phyloP scores from a whole-genome alignment of 2,329 filamentous ascomycete species.

The Nemania serpens region DNA sequence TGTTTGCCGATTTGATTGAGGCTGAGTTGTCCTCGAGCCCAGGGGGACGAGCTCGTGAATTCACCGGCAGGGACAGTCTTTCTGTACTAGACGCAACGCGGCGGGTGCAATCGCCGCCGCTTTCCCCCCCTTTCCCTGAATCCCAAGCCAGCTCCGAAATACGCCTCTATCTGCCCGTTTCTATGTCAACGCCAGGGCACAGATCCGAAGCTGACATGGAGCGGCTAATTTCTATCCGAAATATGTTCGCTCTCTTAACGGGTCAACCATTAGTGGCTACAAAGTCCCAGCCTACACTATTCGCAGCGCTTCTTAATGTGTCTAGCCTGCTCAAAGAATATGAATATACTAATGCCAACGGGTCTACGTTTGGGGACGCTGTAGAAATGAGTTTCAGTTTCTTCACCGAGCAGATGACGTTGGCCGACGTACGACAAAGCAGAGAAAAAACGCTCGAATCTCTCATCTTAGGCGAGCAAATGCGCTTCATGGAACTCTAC shows the following conservation, averaged over 20 bases:
- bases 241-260: constrained; percentile 69
- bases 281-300: constrained; percentile 55
- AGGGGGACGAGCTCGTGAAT: constrained; percentile 49
- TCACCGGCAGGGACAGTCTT: constrained; percentile 53
- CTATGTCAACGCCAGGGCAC: constrained; percentile 45
- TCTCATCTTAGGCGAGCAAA: constrained; percentile 83
- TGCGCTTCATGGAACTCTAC: constrained; percentile 82
- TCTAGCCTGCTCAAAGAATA: constrained; percentile 60
- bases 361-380: constrained; percentile 62
- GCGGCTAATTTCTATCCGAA: constrained; percentile 62
- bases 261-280: constrained; percentile 67
- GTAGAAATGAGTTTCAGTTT: constrained; percentile 70
- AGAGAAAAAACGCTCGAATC: constrained; percentile 89
- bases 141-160: constrained; percentile 47
- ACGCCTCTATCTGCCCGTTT: constrained; percentile 59
- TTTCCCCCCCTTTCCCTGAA: constrained; percentile 45
- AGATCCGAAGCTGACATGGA: constrained; percentile 54
- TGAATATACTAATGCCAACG: constrained; percentile 60
- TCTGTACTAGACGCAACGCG: constrained; percentile 55
- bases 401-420: constrained; percentile 75
- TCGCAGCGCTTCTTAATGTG: constrained; percentile 60
- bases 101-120: constrained; percentile 44
- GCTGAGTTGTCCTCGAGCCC: constrained; percentile 45
- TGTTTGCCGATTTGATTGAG: constrained; percentile 59
- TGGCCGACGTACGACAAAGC: constrained; percentile 81